Base-by-base conservation (phyloP, 805 yeast genomes). In the Wickerhamiella siamensis region DNA sequence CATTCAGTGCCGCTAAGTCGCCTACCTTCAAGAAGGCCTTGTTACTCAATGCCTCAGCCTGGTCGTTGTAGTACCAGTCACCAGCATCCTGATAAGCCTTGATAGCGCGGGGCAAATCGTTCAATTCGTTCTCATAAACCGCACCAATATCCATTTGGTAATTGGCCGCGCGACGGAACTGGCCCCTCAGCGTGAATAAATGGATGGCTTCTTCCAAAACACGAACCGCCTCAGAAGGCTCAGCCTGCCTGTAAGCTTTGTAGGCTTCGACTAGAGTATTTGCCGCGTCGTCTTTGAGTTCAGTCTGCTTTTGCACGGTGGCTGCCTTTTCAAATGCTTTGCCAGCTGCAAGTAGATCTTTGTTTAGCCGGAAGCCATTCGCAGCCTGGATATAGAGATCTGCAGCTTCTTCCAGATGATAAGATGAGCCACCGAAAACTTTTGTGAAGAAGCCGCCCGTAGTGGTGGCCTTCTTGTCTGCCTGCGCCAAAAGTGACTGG, bases 111-210 rank as follows among this genome's bases (percentile, higher is more conserved):
- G 68, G 64, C 26, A 65, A 60, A 54, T 87, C 88, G 39, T 71
- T 71, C 17, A 83, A 64, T 38, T 79, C 82, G 36, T 72, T 71
- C 61, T 88, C 97, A 56, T 82, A 83, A 36, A 88, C 61, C 50
- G 77, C 86, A 9, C 87, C 98, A 55, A 91, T 69, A 58, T 91
- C 98, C 67, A 80, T 75, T 57, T 87, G 80, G 65, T 81, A 87
- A 57, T 84, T 84, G 10, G 98, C 98, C 19, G 94, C 95, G 59
- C 97, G 71, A 59, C 98, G 76, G 64, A 91, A 91, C 60, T 88
- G 95, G 10, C 99, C 99, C 51, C 83, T 76, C 47, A 75, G 70
- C 1, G 94, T 84, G 60, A 87, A 88, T 56, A 83, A 70, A 47
- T 75, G 78, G 46, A 88, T 77, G 0, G 97, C 95, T 51, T 71